These are phyloP conservation scores for Pseudomonodictys pantanalensis DNA, from an alignment of 495 filamentous ascomycete species.

Conservation along the genomic window DNA sequence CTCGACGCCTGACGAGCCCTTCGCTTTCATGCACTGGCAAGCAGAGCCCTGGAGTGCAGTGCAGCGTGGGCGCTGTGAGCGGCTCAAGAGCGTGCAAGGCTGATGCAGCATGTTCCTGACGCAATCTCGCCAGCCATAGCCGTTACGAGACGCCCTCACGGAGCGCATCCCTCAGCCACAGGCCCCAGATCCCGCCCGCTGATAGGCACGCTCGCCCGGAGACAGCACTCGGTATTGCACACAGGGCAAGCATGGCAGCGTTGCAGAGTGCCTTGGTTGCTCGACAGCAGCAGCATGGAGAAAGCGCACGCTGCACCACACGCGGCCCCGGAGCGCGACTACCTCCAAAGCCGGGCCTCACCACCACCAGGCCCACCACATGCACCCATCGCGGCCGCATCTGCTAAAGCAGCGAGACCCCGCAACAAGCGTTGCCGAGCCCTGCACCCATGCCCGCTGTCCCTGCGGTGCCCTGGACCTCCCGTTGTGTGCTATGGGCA, in stretches of 20 bases:
- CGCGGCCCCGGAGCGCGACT: slow-evolving; percentile 2
- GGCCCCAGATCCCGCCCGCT: background rate
- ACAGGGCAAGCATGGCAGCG: slow-evolving; percentile 8
- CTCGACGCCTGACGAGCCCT: slow-evolving; percentile 14
- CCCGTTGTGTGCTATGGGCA: slow-evolving; percentile 31
- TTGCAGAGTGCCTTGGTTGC: slow-evolving; percentile 7
- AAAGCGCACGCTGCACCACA: slow-evolving; percentile 12
- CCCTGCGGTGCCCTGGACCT: slow-evolving; percentile 29
- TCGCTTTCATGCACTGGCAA: slow-evolving; percentile 19
- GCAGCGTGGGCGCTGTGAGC: slow-evolving; percentile 18
- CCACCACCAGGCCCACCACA: background rate
- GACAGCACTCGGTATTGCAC: too few relatives aligned
- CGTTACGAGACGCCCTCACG: slow-evolving; percentile 31
- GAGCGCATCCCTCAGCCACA: slow-evolving; percentile 25
- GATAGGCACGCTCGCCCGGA: slow-evolving; percentile 33
- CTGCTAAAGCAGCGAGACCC: slow-evolving; percentile 31
- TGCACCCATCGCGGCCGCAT: slow-evolving; percentile 10
- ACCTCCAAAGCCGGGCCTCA: background rate
- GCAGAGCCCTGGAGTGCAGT: too few relatives aligned
- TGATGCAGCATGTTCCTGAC: slow-evolving; percentile 34
- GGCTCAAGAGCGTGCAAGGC: slow-evolving; percentile 32
- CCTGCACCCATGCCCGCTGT: slow-evolving; percentile 21
- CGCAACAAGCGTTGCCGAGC: slow-evolving; percentile 39
- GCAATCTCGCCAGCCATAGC: slow-evolving; percentile 33
- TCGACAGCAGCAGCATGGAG: slow-evolving; percentile 13